Conservation (phyloP, 2,329 filamentous ascomycete genomes). For the Colletotrichum lupini region DNA sequence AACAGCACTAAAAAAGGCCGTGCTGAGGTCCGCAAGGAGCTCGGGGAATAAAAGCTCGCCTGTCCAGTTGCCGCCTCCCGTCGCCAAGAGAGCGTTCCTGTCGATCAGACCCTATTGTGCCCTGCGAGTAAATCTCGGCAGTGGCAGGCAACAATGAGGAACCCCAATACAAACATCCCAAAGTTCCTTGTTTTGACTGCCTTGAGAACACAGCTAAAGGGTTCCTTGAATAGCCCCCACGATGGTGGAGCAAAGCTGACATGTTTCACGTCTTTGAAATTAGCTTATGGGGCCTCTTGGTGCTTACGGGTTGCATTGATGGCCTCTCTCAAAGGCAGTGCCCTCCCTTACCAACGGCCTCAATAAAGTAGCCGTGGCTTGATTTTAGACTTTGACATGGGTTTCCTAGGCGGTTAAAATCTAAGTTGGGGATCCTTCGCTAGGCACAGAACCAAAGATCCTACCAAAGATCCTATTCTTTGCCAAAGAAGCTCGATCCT, state of each 20-base stretch:
- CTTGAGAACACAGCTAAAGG: background rate
- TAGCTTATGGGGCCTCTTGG: background rate
- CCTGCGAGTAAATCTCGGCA: background rate
- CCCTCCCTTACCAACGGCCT: background rate
- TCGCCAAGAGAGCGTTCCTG: background rate
- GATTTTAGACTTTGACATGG: background rate
- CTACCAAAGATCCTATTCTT: background rate
- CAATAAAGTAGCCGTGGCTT: background rate
- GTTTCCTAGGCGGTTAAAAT: background rate
- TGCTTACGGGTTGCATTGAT: background rate
- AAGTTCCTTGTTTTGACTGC: background rate
- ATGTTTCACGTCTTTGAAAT: background rate
- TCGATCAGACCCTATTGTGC: background rate
- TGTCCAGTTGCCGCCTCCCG: background rate
- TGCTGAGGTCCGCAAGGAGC: background rate
- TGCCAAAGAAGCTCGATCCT: background rate
- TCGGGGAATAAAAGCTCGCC: background rate
- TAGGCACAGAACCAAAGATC: background rate
- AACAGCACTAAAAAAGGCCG: background rate
- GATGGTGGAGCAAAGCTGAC: background rate
- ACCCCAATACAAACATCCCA: background rate
- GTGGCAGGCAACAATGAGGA: background rate
- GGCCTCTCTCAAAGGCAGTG: background rate
- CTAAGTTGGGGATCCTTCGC: background rate
- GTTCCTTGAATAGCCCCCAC: background rate